Conservation (phyloP, 768 basidiomycete species). For the Jaapia argillacea region DNA sequence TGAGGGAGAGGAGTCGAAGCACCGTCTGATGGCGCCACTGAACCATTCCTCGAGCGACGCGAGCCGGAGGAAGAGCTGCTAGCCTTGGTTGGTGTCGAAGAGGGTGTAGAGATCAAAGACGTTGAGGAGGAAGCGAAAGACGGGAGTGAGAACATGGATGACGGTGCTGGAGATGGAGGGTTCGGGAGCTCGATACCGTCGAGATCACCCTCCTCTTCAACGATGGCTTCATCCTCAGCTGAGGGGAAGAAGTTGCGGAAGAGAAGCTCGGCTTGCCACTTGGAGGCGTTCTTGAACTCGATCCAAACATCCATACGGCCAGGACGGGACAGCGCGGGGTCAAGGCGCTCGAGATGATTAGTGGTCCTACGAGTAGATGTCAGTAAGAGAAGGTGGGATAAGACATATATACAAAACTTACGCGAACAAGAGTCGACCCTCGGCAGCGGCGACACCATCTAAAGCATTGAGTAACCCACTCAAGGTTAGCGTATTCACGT, state of each 20-base stretch:
- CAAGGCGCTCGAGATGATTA: constrained; percentile 85
- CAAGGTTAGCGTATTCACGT: constrained; percentile 72
- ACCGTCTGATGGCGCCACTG: constrained; percentile 6
- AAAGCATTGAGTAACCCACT: constrained; percentile 79
- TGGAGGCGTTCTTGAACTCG: constrained; percentile 80
- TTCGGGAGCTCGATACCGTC: constrained; percentile 34
- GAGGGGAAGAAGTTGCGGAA: constrained; percentile 91
- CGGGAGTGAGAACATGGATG: constrained; percentile 24
- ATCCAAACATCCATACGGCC: constrained; percentile 92
- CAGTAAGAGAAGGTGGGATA: not conserved
- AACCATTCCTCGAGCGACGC: constrained; percentile 5
- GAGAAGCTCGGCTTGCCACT: constrained; percentile 76
- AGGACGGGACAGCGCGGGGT: constrained; percentile 85
- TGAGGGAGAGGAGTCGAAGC: constrained; percentile 12
- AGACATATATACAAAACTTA: constrained; percentile 28
- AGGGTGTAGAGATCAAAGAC: constrained; percentile 18
- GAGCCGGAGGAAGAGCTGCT: not conserved
- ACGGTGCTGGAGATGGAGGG: constrained; percentile 31
- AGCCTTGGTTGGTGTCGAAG: not conserved
- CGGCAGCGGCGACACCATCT: constrained; percentile 80
- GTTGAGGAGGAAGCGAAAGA: constrained; percentile 31
- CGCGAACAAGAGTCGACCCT: constrained; percentile 86
- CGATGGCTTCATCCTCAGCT: constrained; percentile 27
- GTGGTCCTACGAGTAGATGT: constrained; percentile 46
- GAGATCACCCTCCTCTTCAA: constrained; percentile 28